Conservation (phyloP, 164 flowering plant genomes). For the Echeveria elegans region DNA sequence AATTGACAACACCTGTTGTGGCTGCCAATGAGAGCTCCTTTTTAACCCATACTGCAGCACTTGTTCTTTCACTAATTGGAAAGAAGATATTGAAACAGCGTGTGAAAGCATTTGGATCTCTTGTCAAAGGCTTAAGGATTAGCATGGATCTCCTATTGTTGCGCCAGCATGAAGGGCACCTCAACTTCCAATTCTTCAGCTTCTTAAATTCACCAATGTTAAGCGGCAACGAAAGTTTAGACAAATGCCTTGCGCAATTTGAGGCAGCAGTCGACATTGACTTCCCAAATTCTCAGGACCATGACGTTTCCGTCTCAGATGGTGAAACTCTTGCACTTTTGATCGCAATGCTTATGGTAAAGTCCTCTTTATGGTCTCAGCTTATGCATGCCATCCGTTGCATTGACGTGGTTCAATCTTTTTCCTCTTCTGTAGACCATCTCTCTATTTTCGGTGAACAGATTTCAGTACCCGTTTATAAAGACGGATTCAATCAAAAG, state of each 20-base stretch:
- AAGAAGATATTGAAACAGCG: too few species aligned
- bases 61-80: too few species aligned
- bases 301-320: constrained; percentile 51
- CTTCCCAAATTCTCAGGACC: constrained; percentile 81
- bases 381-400: constrained; percentile 57
- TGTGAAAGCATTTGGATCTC: constrained; percentile 74
- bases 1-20: too few species aligned
- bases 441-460: too few species aligned
- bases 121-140: too few species aligned
- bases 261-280: constrained; percentile 87
- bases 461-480: too few species aligned
- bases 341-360: constrained; percentile 66
- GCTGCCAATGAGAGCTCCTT: too few species aligned
- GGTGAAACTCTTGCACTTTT: constrained; percentile 75
- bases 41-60: too few species aligned
- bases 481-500: too few species aligned
- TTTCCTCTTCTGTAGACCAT: too few species aligned
- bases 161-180: constrained; percentile 37
- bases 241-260: constrained; percentile 54
- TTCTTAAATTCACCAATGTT: constrained; percentile 40
- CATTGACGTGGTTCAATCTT: constrained; percentile 79
- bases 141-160: too few species aligned
- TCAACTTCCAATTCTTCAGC: constrained; percentile 27
- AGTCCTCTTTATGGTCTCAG: too few species aligned
- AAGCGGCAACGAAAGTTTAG: constrained; percentile 46